Conservation (phyloP, 495 filamentous ascomycete genomes). For the Glarea lozoyensis region DNA sequence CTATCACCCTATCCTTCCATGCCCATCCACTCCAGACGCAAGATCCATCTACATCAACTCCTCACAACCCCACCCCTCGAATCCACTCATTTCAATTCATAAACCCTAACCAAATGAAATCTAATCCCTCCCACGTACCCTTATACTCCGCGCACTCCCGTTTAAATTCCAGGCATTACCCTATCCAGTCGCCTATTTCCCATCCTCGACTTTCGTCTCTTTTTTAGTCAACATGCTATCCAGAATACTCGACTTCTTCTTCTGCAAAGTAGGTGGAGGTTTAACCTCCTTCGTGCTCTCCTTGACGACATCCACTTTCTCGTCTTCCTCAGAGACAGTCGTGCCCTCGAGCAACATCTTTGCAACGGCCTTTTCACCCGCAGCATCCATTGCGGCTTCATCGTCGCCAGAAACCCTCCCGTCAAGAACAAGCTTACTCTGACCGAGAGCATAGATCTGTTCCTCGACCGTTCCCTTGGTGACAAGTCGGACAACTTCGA, state of each 20-base stretch:
- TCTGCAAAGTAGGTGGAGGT: neutral
- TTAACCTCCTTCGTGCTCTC: neutral
- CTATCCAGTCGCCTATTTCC: constrained; percentile 1
- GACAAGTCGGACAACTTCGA: constrained; percentile 77
- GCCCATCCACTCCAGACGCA: no score
- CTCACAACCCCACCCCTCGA: no score
- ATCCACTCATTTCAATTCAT: no score
- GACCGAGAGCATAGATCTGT: constrained; percentile 78
- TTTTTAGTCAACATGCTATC: constrained; percentile 10
- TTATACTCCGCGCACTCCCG: no score
- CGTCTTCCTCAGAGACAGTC: neutral
- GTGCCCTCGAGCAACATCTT: constrained; percentile 46
- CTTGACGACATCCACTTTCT: no score
- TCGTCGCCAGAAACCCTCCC: constrained; percentile 66
- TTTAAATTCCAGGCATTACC: no score
- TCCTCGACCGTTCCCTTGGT: constrained; percentile 83
- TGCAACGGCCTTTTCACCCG: constrained; percentile 55
- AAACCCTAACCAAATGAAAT: no score
- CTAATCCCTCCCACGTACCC: no score
- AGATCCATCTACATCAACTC: no score
- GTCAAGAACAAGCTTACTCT: constrained; percentile 89
- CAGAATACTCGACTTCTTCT: constrained; percentile 9
- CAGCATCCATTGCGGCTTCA: constrained; percentile 32
- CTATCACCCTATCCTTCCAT: no score
- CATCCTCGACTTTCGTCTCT: neutral